Evolutionary conservation across 202 grass and related monocot species (phyloP), one percentile per base, ranked within the genome.

Genomic region (Digitaria exilis): DNA sequence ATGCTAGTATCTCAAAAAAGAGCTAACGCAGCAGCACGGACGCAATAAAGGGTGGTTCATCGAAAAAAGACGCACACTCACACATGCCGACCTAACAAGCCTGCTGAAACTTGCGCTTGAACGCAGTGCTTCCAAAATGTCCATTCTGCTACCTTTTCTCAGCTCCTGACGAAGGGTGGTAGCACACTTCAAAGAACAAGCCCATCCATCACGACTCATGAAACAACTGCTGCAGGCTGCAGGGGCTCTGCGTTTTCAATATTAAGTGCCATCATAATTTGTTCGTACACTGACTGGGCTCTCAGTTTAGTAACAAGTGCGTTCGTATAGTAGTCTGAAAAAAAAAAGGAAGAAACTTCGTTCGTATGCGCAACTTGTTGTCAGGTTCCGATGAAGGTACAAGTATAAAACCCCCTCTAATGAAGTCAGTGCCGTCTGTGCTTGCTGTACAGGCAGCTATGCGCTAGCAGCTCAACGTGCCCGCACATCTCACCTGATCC

Each of bases 401-500:
- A 19, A 51, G 43, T 19, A 51, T 17, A 54, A 18, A n/a, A n/a
- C n/a, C n/a, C 9, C 37, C 4, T 17, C 0, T 43, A 22, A 84
- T 51, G 76, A 69, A 49, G 59, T 43, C 69, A 34, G 18, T 66
- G 14, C 50, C 66, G 15, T 32, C 48, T 11, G 15, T 72, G 5
- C 61, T 75, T 75, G 49, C 43, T 43, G 50, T 75, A 41, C 71
- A 76, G 62, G 59, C 51, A 81, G 62, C 68, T 61, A n/a, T 59
- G 50, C 45, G 17, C 46, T 54, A 52, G 48, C 34, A 35, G 17
- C 59, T 46, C 56, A 28, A 26, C 80, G 63, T 42, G 80, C 25
- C 43, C n/a, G 64, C 75, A 46, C 29, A 41, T 74, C 67, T 58
- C 52, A 79, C 15, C 64, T 44, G 26, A 48, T 60, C 25, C 81